These are phyloP conservation scores for Albizia julibrissin DNA, from an alignment of 306 rosid species.

Conservation along the genomic window DNA sequence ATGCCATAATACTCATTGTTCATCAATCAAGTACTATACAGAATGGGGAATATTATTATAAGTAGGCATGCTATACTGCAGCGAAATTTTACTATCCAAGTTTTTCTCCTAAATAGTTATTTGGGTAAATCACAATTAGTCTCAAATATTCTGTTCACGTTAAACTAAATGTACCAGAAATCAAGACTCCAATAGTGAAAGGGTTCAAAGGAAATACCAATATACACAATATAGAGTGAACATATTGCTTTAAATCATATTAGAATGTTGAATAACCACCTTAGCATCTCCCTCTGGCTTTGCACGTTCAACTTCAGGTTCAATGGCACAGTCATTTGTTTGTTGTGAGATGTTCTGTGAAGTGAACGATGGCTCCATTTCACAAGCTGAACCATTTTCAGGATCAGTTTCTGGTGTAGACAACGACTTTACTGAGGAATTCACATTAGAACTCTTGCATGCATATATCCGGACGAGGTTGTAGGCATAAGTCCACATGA, in stretches of 20 bases:
- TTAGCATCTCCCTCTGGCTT: slow-evolving; percentile 13
- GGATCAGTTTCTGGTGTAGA: slow-evolving; percentile 25
- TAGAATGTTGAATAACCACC: background rate
- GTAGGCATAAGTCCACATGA: slow-evolving; percentile 41
- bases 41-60: background rate
- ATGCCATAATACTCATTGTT: background rate
- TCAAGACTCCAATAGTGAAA: background rate
- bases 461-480: slow-evolving; percentile 38
- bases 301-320: background rate
- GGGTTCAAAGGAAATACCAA: background rate
- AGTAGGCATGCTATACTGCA: background rate
- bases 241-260: no score
- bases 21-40: background rate
- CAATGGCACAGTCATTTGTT: slow-evolving; percentile 1
- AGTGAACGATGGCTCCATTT: background rate
- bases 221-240: no score
- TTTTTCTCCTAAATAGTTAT: background rate
- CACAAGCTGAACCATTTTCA: slow-evolving; percentile 4
- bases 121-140: background rate
- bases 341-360: background rate
- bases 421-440: slow-evolving; percentile 3
- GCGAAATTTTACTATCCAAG: background rate
- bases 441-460: slow-evolving; percentile 22
- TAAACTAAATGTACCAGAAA: background rate
- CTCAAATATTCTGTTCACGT: background rate